phyloP scores from a whole-genome alignment of 768 basidiomycete genomes.

The Paxillus ammoniavirescens region DNA sequence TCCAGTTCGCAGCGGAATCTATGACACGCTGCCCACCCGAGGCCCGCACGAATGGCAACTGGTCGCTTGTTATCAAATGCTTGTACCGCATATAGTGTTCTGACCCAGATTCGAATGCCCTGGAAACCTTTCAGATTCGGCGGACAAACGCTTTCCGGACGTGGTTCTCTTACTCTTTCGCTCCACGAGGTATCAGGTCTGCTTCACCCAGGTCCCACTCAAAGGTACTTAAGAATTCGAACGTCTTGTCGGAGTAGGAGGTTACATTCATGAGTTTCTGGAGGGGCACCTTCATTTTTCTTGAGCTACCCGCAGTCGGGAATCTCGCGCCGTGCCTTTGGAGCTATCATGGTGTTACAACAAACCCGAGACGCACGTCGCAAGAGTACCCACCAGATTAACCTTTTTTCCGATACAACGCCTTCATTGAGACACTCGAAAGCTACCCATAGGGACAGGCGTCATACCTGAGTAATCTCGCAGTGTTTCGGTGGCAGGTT shows the following conservation, averaged over 20 bases:
- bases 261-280: conserved; percentile 50
- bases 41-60: conserved; percentile 54
- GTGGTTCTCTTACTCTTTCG: conserved; percentile 48
- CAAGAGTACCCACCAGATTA: conserved; percentile 25
- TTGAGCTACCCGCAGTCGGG: conserved; percentile 54
- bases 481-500: conserved; percentile 46
- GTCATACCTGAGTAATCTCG: conserved; percentile 51
- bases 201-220: conserved; percentile 55
- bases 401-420: conserved; percentile 14
- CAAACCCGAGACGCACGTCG: too few relatives aligned
- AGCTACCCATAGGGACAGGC: neutral
- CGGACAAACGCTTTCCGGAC: neutral
- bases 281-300: conserved; percentile 46
- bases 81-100: conserved; percentile 54
- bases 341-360: conserved; percentile 42
- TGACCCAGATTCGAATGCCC: conserved; percentile 52
- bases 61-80: conserved; percentile 40
- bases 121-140: conserved; percentile 14
- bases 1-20: conserved; percentile 69
- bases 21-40: conserved; percentile 59
- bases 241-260: conserved; percentile 40
- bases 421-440: neutral
- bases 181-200: conserved; percentile 68
- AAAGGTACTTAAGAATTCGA: conserved; percentile 60
- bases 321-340: conserved; percentile 81